Evolutionary conservation across 202 grass and related monocot species (phyloP).

Genomic region (Panicum hallii): DNA sequence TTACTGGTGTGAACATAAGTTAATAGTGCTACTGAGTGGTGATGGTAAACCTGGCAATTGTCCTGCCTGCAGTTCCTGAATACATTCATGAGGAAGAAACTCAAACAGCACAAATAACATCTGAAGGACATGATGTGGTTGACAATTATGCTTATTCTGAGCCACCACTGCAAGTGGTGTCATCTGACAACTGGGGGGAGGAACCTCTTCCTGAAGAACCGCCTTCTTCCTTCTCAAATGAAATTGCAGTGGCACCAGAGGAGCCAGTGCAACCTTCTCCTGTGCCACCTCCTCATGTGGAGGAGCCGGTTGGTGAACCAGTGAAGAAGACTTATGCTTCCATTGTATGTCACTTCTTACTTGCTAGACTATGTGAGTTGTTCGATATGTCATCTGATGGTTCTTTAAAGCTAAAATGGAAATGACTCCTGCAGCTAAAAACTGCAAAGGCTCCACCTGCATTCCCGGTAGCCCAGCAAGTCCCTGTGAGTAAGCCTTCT

Average conservation of each 20-base stretch:
- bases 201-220: constrained; percentile 66
- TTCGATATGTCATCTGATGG: constrained; percentile 4
- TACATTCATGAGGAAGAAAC: constrained; percentile 59
- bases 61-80: constrained; percentile 55
- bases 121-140: constrained; percentile 53
- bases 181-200: constrained; percentile 64
- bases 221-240: constrained; percentile 68
- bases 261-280: constrained; percentile 59
- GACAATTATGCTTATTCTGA: constrained; percentile 67
- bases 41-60: neutral
- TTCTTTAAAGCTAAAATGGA: constrained; percentile 24
- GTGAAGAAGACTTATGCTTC: constrained; percentile 91
- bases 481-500: constrained; percentile 52
- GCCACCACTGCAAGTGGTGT: constrained; percentile 56
- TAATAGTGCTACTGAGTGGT: neutral
- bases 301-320: constrained; percentile 74
- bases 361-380: constrained; percentile 25
- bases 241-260: constrained; percentile 46
- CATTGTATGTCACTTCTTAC: constrained; percentile 64
- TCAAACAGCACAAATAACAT: constrained; percentile 54
- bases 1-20: neutral
- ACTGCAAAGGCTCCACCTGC: constrained; percentile 61
- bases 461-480: constrained; percentile 45
- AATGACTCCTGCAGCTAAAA: constrained; percentile 64
- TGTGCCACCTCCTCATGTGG: constrained; percentile 50